Evolutionary conservation across 2,329 filamentous ascomycete species (phyloP).

Genomic region (Cladophialophora immunda): DNA sequence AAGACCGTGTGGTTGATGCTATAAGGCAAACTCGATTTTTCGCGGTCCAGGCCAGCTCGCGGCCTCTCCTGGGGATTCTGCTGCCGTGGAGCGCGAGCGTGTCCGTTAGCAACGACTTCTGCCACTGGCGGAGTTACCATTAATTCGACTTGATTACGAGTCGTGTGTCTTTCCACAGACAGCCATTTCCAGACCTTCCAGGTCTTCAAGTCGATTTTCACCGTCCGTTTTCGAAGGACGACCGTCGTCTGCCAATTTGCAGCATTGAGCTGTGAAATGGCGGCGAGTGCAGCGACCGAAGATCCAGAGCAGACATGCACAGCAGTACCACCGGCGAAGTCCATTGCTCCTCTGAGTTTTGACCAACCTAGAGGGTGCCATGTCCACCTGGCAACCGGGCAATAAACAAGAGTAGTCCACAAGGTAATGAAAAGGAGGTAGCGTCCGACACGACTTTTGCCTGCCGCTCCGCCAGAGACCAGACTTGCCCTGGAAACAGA

Average conservation of each 20-base stretch:
- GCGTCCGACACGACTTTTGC: constrained; percentile 14
- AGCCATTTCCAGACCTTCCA: constrained; percentile 22
- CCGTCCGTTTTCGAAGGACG: neutral
- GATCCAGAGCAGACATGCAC: constrained; percentile 23
- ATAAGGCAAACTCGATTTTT: constrained; percentile 9
- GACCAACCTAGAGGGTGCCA: constrained; percentile 19
- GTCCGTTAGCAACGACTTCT: neutral
- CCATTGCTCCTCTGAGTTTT: constrained; percentile 17
- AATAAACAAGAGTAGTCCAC: constrained; percentile 22
- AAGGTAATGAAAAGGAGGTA: constrained; percentile 19
- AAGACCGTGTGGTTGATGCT: constrained; percentile 59
- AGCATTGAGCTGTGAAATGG: constrained; percentile 8
- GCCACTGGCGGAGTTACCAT: neutral
- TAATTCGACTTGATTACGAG: constrained; percentile 1
- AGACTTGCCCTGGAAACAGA: constrained; percentile 14
- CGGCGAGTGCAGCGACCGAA: constrained; percentile 14
- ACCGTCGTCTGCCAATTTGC: neutral
- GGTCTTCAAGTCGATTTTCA: constrained; percentile 7
- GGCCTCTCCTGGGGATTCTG: neutral
- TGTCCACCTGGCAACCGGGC: constrained; percentile 17
- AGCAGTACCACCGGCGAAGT: constrained; percentile 22
- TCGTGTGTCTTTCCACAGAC: neutral
- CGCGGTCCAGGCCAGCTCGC: neutral
- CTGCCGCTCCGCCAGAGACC: constrained; percentile 18
- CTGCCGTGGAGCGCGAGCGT: neutral